Evolutionary conservation across 495 filamentous ascomycete genomes (phyloP).

Genomic region (Aspergillus biplanus): DNA sequence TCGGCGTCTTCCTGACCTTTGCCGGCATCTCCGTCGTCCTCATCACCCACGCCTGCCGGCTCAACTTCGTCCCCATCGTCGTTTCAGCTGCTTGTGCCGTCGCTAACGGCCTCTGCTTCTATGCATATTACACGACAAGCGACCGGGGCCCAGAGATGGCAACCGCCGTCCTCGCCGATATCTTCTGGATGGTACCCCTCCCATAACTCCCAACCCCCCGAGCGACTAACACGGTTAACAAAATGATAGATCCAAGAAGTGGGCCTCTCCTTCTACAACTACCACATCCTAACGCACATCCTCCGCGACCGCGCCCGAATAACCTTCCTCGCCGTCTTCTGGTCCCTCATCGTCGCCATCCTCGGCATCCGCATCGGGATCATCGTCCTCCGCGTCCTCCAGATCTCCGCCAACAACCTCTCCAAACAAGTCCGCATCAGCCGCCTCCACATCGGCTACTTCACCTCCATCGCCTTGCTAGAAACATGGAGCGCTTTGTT

Average conservation of each 20-base stretch:
- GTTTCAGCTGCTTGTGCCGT: conserved; percentile 28
- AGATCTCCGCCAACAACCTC: conserved; percentile 1
- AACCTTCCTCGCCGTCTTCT: conserved; percentile 33
- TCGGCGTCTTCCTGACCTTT: conserved; percentile 31
- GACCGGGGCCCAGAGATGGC: conserved; percentile 18
- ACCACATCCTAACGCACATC: conserved; percentile 34
- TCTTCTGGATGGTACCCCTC: conserved; percentile 32
- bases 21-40: conserved; percentile 30
- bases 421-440: conserved; percentile 18
- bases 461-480: conserved; percentile 31
- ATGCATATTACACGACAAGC: conserved; percentile 33
- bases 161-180: conserved; percentile 31
- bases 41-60: conserved; percentile 27
- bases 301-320: conserved; percentile 20
- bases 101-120: conserved; percentile 39
- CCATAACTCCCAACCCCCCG: neutral
- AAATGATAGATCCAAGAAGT: conserved; percentile 39
- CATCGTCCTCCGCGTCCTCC: conserved; percentile 22
- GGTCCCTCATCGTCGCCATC: conserved; percentile 28
- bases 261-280: conserved; percentile 39
- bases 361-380: conserved; percentile 26
- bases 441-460: conserved; percentile 37
- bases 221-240: too few species aligned
- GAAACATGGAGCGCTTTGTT: conserved; percentile 32
- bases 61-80: conserved; percentile 31